A percentile compares a stretch with the other conserved stretches of the same genome.
Evolutionary conservation across 495 filamentous ascomycete genomes (phyloP).

Genomic region (Xylaria intraflava): DNA sequence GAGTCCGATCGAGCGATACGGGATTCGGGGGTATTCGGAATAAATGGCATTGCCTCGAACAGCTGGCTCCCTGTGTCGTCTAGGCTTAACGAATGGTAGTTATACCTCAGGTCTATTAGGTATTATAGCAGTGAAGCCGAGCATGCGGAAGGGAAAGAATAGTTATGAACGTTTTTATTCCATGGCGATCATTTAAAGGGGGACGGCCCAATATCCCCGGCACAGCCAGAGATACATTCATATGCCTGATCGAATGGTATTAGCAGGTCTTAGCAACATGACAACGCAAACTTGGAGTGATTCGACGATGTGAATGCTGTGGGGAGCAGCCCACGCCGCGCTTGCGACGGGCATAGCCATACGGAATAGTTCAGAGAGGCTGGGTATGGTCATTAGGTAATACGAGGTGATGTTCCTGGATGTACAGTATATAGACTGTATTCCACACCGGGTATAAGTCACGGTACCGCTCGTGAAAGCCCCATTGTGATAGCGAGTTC

Average conservation of each 20-base stretch:
- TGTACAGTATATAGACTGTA: too few species aligned
- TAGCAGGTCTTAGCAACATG: conserved; percentile 5
- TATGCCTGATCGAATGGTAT: background rate
- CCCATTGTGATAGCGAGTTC: too few species aligned
- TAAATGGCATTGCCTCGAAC: conserved; percentile 56
- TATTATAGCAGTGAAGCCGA: background rate
- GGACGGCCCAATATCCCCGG: background rate
- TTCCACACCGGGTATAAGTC: too few species aligned
- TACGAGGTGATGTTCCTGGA: background rate
- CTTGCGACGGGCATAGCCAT: too few species aligned
- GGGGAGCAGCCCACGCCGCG: too few species aligned
- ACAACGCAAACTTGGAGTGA: background rate
- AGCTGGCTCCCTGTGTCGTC: background rate
- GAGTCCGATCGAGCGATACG: conserved; percentile 71
- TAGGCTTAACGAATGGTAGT: background rate
- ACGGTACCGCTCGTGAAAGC: too few species aligned
- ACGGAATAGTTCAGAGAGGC: background rate
- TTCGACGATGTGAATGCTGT: too few species aligned
- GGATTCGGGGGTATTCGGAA: conserved; percentile 78
- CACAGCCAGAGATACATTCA: background rate
- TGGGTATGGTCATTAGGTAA: background rate
- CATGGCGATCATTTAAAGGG: background rate
- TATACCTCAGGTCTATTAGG: background rate
- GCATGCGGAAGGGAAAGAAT: background rate
- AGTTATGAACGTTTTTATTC: background rate